Base-by-base conservation (phyloP, 306 rosid genomes). In the Malus sylvestris region DNA sequence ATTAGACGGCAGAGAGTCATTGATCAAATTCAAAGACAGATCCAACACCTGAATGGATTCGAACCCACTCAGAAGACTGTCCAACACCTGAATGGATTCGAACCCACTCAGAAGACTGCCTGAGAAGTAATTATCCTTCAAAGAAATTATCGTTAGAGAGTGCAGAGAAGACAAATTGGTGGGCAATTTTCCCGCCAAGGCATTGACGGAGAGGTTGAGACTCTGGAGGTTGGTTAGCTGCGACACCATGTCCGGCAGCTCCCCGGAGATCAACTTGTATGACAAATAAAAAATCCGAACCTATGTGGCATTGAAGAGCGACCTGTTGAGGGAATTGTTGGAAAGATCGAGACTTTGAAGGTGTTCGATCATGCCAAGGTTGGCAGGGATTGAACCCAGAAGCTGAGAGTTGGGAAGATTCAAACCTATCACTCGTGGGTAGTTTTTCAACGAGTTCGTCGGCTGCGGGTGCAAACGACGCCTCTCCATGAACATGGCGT, bases 401-500 rank as follows among this genome's bases (percentile, higher is more conserved):
- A 96, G 89, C 88, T 82, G 85, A 49, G 96, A 89, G 72, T 84
- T 83, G 0, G 93, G 93, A 6, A 96, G 88, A 12, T 89, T 46
- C 13, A 96, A 59, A 3, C 69, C 78, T 5, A 84, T 80, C 3
- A 92, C 96, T 4, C 88, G 83, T 67, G 29, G 70, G 40, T 16
- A 61, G 16, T 23, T 19, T 9, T 23, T 44, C 19, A 19, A 49
- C 7, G 19, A 49, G 5, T 6, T 16, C 2, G 53, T 49, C 6
- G 2, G 8, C 19, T 5, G 53, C 7, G 20, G 7, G 79, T 44
- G 30, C 98, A 93, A 4, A 68, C 8, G 38, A 91, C 96, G 5
- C 97, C 96, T 25, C 80, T 87, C 99, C 99, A 96, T 2, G 81
- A 87, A 76, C 98, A 92, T 0, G 99, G 98, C 0, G 85, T 88